phyloP scores from a whole-genome alignment of 176 grass and related monocot genomes.

The Avena eriantha region DNA sequence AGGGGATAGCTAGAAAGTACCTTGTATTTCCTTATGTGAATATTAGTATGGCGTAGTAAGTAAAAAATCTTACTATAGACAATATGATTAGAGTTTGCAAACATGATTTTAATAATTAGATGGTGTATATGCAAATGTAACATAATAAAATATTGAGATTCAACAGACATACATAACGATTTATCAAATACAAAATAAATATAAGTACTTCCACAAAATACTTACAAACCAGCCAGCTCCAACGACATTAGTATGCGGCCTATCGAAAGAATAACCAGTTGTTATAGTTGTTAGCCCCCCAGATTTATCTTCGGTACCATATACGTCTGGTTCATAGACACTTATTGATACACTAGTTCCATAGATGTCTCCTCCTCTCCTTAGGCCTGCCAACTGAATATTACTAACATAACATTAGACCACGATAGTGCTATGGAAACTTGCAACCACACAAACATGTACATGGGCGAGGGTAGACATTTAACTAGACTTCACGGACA shows the following conservation, averaged over 20 bases:
- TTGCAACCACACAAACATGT: not conserved
- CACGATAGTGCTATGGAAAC: not conserved
- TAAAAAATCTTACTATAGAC: not conserved
- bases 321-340: slow-evolving; percentile 1
- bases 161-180: not conserved
- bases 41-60: not conserved
- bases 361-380: slow-evolving; percentile 10
- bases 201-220: not conserved
- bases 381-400: slow-evolving; percentile 24
- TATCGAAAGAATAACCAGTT: slow-evolving; percentile 5
- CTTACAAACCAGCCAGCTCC: slow-evolving; percentile 27
- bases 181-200: not conserved
- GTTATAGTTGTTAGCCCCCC: slow-evolving; percentile 28
- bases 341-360: slow-evolving; percentile 26
- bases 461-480: not conserved
- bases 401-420: not conserved
- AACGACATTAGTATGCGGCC: not conserved
- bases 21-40: not conserved
- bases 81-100: not conserved
- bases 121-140: not conserved
- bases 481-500: not conserved
- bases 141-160: not conserved
- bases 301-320: slow-evolving; percentile 20
- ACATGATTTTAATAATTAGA: not conserved
- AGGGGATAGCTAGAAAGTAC: not conserved